phyloP scores from a whole-genome alignment of 139 green algal species.

The Diplosphaera chodatii region DNA sequence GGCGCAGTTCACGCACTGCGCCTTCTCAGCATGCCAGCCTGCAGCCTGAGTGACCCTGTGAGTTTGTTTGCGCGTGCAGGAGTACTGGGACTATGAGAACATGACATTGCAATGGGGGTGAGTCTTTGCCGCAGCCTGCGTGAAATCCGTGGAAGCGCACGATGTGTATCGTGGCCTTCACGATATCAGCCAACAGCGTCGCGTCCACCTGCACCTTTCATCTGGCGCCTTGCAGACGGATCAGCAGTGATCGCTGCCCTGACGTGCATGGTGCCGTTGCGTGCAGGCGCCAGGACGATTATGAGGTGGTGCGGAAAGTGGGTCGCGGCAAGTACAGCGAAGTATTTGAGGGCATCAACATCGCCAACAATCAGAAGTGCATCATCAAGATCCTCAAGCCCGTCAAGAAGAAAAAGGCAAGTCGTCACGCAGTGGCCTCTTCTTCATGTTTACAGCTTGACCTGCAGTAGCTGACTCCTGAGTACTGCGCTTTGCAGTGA shows the following conservation, averaged over 20 bases:
- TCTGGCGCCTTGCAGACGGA: too few relatives aligned
- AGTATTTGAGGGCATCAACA: constrained; percentile 95
- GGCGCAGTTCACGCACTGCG: too few relatives aligned
- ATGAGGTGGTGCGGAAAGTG: constrained; percentile 94
- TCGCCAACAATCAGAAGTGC: constrained; percentile 63
- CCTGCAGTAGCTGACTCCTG: neutral
- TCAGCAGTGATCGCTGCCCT: neutral
- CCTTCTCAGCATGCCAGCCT: too few relatives aligned
- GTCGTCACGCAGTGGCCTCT: neutral
- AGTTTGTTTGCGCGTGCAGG: constrained; percentile 35
- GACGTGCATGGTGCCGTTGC: too few relatives aligned
- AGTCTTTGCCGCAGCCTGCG: constrained; percentile 4
- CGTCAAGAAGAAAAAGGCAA: constrained; percentile 97
- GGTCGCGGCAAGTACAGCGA: constrained; percentile 98
- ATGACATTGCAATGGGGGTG: constrained; percentile 77
- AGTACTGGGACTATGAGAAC: constrained; percentile 97
- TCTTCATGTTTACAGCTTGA: neutral
- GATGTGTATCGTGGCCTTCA: too few relatives aligned
- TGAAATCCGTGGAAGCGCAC: too few relatives aligned
- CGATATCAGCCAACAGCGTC: too few relatives aligned
- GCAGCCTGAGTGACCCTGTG: too few relatives aligned
- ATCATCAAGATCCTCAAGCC: constrained; percentile 99
- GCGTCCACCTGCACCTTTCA: too few relatives aligned
- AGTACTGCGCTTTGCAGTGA: too few relatives aligned
- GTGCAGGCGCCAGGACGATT: constrained; percentile 84